phyloP scores from a whole-genome alignment of 2,329 filamentous ascomycete genomes.

The Fusarium algeriense region DNA sequence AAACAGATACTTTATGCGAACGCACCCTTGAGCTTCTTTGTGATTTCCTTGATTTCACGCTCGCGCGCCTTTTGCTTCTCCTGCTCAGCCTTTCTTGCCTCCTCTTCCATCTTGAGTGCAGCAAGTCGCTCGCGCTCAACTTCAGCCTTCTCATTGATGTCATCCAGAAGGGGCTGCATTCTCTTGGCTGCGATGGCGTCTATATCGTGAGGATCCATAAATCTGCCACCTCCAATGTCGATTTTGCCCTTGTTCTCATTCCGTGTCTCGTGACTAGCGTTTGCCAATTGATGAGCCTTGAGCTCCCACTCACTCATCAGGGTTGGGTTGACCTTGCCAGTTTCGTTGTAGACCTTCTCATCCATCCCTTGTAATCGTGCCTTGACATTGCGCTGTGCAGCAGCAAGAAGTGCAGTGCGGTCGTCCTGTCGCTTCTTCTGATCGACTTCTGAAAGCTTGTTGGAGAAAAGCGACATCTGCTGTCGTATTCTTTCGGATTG shows the following conservation, averaged over 20 bases:
- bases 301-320: slow-evolving; percentile 82
- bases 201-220: slow-evolving; percentile 81
- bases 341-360: slow-evolving; percentile 80
- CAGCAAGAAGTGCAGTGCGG: slow-evolving; percentile 79
- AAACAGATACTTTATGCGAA: not conserved
- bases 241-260: slow-evolving; percentile 67
- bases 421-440: slow-evolving; percentile 80
- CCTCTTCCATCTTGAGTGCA: slow-evolving; percentile 72
- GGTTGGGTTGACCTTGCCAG: slow-evolving; percentile 77
- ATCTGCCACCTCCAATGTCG: slow-evolving; percentile 83
- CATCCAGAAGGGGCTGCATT: slow-evolving; percentile 85
- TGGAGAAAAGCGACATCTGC: slow-evolving; percentile 84
- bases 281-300: slow-evolving; percentile 77
- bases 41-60: slow-evolving; percentile 65
- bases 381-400: slow-evolving; percentile 88
- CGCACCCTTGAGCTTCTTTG: slow-evolving; percentile 71
- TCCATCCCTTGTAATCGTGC: slow-evolving; percentile 84
- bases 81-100: slow-evolving; percentile 65
- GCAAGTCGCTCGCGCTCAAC: slow-evolving; percentile 75
- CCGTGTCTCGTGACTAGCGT: slow-evolving; percentile 72
- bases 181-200: slow-evolving; percentile 81
- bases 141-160: slow-evolving; percentile 84
- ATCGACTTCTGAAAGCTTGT: slow-evolving; percentile 75
- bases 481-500: slow-evolving; percentile 78
- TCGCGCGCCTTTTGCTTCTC: slow-evolving; percentile 62